Conservation (phyloP, 495 filamentous ascomycete genomes). For the Annulohypoxylon nitens region DNA sequence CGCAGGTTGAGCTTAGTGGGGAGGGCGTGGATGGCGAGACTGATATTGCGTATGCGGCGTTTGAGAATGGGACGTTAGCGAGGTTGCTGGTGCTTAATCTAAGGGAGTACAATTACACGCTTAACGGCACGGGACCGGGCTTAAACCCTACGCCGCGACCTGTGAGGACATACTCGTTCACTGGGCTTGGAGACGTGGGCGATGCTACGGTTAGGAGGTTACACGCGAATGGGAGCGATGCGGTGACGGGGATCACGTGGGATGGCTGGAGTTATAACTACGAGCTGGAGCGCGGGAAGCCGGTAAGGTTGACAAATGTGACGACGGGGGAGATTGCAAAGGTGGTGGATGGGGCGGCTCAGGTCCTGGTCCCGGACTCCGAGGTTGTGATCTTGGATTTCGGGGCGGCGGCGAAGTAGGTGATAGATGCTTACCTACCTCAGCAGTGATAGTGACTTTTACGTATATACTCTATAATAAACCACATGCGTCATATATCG, state of each 20-base stretch:
- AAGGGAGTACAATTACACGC: conserved; percentile 70
- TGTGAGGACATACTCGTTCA: conserved; percentile 61
- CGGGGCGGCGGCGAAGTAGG: conserved; percentile 20
- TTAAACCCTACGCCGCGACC: conserved; percentile 50
- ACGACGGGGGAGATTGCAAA: conserved; percentile 66
- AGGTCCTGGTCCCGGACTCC: conserved; percentile 63
- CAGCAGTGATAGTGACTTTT: conserved; percentile 1
- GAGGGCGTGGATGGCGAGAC: conserved; percentile 13
- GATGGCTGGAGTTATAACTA: conserved; percentile 75
- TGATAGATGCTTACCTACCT: background rate
- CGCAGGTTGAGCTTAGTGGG: conserved; percentile 62
- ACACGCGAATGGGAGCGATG: conserved; percentile 73
- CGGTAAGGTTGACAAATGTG: conserved; percentile 68
- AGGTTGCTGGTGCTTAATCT: conserved; percentile 72
- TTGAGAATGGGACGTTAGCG: conserved; percentile 53
- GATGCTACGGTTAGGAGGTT: conserved; percentile 61
- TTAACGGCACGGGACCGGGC: conserved; percentile 55
- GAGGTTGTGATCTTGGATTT: conserved; percentile 66
- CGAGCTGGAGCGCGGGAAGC: conserved; percentile 67
- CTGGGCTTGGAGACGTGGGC: background rate
- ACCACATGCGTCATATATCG: background rate
- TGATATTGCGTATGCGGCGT: conserved; percentile 70
- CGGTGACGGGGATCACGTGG: conserved; percentile 71
- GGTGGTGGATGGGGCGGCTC: conserved; percentile 60
- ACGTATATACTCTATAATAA: background rate